These are phyloP conservation scores for Nidula microcarpa DNA, from an alignment of 768 basidiomycete genomes.

Conservation along the genomic window DNA sequence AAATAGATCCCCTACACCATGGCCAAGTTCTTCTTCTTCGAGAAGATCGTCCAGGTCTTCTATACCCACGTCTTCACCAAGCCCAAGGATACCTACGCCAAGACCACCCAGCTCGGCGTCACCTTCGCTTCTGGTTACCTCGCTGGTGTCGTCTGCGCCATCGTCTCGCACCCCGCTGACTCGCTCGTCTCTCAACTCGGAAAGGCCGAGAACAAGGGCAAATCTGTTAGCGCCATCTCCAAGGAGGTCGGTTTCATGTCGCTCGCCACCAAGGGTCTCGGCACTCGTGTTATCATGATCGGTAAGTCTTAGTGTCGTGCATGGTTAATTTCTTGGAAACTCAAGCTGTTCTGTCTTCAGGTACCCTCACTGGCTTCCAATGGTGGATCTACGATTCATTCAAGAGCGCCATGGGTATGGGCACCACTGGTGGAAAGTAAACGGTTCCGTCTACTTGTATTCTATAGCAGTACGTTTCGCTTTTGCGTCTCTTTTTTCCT, in stretches of 20 bases:
- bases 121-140: slow-evolving; percentile 92
- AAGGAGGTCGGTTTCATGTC: slow-evolving; percentile 62
- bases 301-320: slow-evolving; percentile 34
- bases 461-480: slow-evolving; percentile 2
- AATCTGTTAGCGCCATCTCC: slow-evolving; percentile 66
- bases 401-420: slow-evolving; percentile 81
- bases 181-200: slow-evolving; percentile 91
- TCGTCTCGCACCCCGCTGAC: slow-evolving; percentile 96
- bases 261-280: slow-evolving; percentile 83
- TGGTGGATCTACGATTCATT: slow-evolving; percentile 94
- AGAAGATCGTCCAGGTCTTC: slow-evolving; percentile 83
- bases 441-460: slow-evolving; percentile 9
- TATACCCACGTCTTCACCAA: slow-evolving; percentile 83
- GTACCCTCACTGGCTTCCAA: slow-evolving; percentile 72
- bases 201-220: slow-evolving; percentile 84
- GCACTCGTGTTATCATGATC: slow-evolving; percentile 85
- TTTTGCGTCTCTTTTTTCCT: not conserved
- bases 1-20: slow-evolving; percentile 93
- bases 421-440: slow-evolving; percentile 88
- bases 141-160: slow-evolving; percentile 92
- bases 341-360: slow-evolving; percentile 12
- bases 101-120: slow-evolving; percentile 82
- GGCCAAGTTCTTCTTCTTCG: slow-evolving; percentile 98
- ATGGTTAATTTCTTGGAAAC: not conserved
- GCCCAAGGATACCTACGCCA: slow-evolving; percentile 75